These are phyloP conservation scores for Leccinum olivaceopallidum DNA, from an alignment of 768 basidiomycete genomes.

Conservation along the genomic window DNA sequence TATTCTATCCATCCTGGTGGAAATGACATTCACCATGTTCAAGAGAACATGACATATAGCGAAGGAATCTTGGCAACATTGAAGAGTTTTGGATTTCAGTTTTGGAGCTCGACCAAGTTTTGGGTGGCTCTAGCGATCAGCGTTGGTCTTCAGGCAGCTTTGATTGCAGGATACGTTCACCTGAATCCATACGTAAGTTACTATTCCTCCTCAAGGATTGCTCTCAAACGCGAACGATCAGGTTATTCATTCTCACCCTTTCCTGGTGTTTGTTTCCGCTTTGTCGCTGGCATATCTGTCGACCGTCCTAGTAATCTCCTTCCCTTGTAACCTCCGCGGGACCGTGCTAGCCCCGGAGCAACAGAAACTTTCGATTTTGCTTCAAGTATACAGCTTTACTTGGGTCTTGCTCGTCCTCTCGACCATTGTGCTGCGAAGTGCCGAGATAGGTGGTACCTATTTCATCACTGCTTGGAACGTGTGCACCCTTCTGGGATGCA, in stretches of 20 bases:
- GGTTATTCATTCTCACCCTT: constrained; percentile 62
- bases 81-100: constrained; percentile 27
- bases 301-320: constrained; percentile 42
- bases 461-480: constrained; percentile 57
- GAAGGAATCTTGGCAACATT: constrained; percentile 26
- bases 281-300: constrained; percentile 52
- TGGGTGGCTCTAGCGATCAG: constrained; percentile 57
- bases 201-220: not conserved
- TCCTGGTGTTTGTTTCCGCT: constrained; percentile 49
- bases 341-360: constrained; percentile 32
- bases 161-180: constrained; percentile 49
- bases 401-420: constrained; percentile 58
- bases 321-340: constrained; percentile 30
- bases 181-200: constrained; percentile 65
- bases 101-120: constrained; percentile 59
- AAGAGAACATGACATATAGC: constrained; percentile 9
- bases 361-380: constrained; percentile 51
- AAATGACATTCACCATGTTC: not conserved
- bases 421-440: constrained; percentile 43
- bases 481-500: constrained; percentile 42
- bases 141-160: constrained; percentile 44
- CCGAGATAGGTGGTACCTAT: constrained; percentile 54
- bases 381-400: constrained; percentile 57
- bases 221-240: constrained; percentile 27
- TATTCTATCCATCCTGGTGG: constrained; percentile 4